Evolutionary conservation across 371 early-diverging fungal genomes (phyloP).

Genomic region (Mucor irregularis): DNA sequence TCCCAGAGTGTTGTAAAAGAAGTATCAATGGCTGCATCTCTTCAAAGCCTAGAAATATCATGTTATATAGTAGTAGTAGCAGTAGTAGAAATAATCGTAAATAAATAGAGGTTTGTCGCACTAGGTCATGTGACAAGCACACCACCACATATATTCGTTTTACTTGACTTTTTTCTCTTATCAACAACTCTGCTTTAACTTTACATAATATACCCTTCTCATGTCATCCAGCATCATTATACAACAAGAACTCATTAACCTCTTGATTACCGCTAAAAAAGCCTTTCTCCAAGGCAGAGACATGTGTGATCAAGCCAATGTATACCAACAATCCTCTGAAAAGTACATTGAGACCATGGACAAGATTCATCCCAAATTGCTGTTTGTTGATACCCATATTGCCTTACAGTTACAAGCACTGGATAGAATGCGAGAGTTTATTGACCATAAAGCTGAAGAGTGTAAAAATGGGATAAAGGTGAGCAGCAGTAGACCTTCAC

Average conservation of each 20-base stretch:
- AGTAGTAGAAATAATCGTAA: no score
- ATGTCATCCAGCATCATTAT: conserved; percentile 14
- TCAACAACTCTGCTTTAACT: no score
- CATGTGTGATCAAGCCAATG: conserved; percentile 46
- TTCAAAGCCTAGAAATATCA: conserved; percentile 8
- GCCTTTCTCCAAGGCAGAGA: conserved; percentile 41
- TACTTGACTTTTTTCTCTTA: no score
- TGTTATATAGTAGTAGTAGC: no score
- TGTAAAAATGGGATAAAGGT: conserved; percentile 33
- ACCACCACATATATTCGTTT: no score
- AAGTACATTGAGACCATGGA: conserved; percentile 37
- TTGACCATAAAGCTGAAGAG: conserved; percentile 25
- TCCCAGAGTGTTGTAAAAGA: conserved; percentile 1
- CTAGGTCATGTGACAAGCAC: no score
- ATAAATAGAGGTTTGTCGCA: no score
- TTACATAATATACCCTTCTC: no score
- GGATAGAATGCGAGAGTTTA: conserved; percentile 39
- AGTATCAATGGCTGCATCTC: conserved; percentile 8
- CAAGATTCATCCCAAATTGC: conserved; percentile 41
- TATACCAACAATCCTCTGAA: conserved; percentile 32
- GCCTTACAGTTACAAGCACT: conserved; percentile 32
- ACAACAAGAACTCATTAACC: conserved; percentile 47
- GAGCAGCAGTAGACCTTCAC: neutral
- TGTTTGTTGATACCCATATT: conserved; percentile 47
- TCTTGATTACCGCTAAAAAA: conserved; percentile 44